These are phyloP conservation scores for Saccharomycopsis sp. DNA, from an alignment of 805 yeast species.

Conservation along the genomic window DNA sequence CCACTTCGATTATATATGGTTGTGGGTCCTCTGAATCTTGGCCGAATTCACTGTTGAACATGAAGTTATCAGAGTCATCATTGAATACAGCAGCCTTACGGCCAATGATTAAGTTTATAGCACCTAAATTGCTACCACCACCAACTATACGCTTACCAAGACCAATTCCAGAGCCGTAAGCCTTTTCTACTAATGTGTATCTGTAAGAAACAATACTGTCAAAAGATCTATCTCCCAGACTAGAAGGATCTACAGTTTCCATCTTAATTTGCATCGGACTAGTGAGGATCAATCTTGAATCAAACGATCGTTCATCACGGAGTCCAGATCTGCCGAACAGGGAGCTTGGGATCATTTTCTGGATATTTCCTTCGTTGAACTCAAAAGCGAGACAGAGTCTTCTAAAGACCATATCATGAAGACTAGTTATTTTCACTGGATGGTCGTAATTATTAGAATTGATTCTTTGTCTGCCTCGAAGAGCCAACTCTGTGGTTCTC, in stretches of 20 bases:
- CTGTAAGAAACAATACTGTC: slow-evolving; percentile 10
- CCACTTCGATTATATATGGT: slow-evolving; percentile 15
- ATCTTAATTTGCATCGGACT: slow-evolving; percentile 3
- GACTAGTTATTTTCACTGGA: slow-evolving; percentile 10
- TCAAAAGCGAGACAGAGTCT: slow-evolving; percentile 16
- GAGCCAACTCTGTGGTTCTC: neutral
- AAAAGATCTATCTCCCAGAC: neutral
- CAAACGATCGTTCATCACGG: slow-evolving; percentile 14
- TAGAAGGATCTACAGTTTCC: neutral
- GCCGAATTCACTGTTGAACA: slow-evolving; percentile 7
- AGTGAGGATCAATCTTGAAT: slow-evolving; percentile 7
- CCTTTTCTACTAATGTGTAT: slow-evolving; percentile 8
- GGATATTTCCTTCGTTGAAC: slow-evolving; percentile 14
- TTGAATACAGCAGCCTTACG: neutral
- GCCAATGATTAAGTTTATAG: slow-evolving; percentile 12
- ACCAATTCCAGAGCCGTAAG: neutral
- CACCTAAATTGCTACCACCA: slow-evolving; percentile 3
- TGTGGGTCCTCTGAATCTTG: slow-evolving; percentile 2
- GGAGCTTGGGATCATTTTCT: neutral
- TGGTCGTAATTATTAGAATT: slow-evolving; percentile 6
- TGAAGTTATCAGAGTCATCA: neutral
- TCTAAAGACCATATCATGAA: slow-evolving; percentile 5
- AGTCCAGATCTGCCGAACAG: neutral
- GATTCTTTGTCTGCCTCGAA: neutral
- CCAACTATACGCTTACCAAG: neutral